Evolutionary conservation across 805 yeast species (phyloP).

Genomic region (Wickerhamomyces pijperi): DNA sequence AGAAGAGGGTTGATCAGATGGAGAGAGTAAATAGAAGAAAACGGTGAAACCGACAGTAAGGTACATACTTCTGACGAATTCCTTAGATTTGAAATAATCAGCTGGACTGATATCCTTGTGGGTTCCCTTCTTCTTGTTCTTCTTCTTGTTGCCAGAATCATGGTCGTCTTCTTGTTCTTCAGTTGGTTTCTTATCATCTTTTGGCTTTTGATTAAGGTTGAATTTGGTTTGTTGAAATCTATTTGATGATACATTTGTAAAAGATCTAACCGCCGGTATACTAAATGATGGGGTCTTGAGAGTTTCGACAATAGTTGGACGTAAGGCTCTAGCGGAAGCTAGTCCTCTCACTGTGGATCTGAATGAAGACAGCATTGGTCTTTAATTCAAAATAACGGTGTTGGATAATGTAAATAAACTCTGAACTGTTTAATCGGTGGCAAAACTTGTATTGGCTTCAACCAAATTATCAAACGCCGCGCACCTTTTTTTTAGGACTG

Average conservation of each 20-base stretch:
- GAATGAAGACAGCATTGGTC: neutral
- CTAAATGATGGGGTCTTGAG: too few relatives aligned
- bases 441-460: too few relatives aligned
- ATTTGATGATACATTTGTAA: neutral
- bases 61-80: slow-evolving; percentile 27
- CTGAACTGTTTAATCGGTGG: too few relatives aligned
- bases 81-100: slow-evolving; percentile 31
- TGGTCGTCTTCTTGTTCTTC: slow-evolving; percentile 3
- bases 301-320: too few relatives aligned
- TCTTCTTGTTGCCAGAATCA: slow-evolving; percentile 11
- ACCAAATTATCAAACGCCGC: too few relatives aligned
- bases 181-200: slow-evolving; percentile 3
- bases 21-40: slow-evolving; percentile 24
- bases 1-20: slow-evolving; percentile 14
- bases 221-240: neutral
- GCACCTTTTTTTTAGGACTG: too few relatives aligned
- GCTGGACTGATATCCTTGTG: slow-evolving; percentile 19
- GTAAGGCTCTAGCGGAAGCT: neutral
- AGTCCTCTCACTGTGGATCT: neutral
- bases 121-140: slow-evolving; percentile 12
- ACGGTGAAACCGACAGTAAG: slow-evolving; percentile 27
- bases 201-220: slow-evolving; percentile 2
- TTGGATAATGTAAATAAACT: too few relatives aligned
- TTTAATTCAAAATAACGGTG: too few relatives aligned
- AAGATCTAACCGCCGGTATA: neutral